Percentiles rank a stretch among this genome's conserved stretches.
These are phyloP conservation scores for Stromatinia cepivora DNA, from an alignment of 2,329 filamentous ascomycete genomes.

Conservation along the genomic window DNA sequence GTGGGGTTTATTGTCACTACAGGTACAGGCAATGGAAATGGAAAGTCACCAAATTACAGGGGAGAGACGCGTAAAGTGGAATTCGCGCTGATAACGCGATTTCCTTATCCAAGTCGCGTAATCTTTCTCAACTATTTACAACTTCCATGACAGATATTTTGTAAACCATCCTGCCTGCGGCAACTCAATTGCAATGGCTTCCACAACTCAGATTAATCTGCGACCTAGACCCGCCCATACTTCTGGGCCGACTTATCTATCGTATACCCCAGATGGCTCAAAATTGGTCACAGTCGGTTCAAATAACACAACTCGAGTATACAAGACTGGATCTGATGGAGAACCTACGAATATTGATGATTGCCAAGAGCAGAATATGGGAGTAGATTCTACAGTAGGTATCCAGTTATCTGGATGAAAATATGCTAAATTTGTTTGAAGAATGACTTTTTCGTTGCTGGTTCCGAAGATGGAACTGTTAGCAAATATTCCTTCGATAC, in stretches of 20 bases:
- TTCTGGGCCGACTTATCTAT: constrained; percentile 79
- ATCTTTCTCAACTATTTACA: constrained; percentile 21
- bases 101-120: constrained; percentile 28
- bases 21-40: neutral
- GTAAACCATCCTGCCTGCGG: constrained; percentile 22
- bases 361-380: constrained; percentile 80
- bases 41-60: constrained; percentile 13
- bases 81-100: constrained; percentile 22
- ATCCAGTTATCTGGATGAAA: neutral
- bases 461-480: constrained; percentile 93
- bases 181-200: constrained; percentile 36
- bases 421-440: constrained; percentile 39
- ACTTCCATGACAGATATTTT: constrained; percentile 16
- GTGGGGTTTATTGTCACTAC: constrained; percentile 26
- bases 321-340: constrained; percentile 86
- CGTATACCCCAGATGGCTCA: constrained; percentile 85
- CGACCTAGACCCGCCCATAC: constrained; percentile 74
- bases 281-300: constrained; percentile 88
- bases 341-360: constrained; percentile 93
- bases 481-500: constrained; percentile 83
- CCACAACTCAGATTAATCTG: constrained; percentile 47
- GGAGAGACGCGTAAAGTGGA: constrained; percentile 31
- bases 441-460: constrained; percentile 83
- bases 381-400: constrained; percentile 67
- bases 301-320: constrained; percentile 91